These are phyloP conservation scores for Herpotrichia juniperi DNA, from an alignment of 2,329 filamentous ascomycete species.

Conservation along the genomic window DNA sequence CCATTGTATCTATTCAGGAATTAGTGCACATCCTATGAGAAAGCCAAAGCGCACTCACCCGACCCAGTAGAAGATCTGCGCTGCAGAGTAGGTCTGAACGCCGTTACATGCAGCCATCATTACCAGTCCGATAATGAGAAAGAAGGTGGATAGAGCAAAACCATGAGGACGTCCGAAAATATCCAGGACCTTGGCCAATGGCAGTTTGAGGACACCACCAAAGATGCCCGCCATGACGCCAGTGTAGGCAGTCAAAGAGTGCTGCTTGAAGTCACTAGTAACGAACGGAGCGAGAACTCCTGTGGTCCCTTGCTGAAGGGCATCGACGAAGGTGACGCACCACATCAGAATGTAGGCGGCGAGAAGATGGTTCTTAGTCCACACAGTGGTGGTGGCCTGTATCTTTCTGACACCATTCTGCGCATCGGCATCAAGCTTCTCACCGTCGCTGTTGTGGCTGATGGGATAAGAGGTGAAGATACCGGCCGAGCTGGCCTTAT, in stretches of 20 bases:
- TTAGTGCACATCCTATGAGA: conserved; percentile 63
- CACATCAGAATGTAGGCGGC: conserved; percentile 49
- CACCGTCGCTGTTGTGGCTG: conserved; percentile 19
- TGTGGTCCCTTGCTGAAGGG: conserved; percentile 49
- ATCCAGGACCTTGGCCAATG: conserved; percentile 46
- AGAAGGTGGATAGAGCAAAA: conserved; percentile 27
- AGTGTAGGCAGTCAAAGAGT: conserved; percentile 40
- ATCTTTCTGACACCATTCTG: conserved; percentile 44
- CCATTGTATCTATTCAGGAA: conserved; percentile 51
- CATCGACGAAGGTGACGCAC: conserved; percentile 55
- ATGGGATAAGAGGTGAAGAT: conserved; percentile 8
- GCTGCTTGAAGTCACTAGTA: conserved; percentile 37
- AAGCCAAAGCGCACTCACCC: conserved; percentile 56
- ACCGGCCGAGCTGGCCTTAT: conserved; percentile 16
- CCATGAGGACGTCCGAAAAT: conserved; percentile 47
- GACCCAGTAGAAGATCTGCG: conserved; percentile 56
- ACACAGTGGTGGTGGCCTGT: conserved; percentile 46
- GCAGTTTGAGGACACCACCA: conserved; percentile 41
- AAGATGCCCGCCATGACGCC: conserved; percentile 41
- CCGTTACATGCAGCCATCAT: conserved; percentile 69
- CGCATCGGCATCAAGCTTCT: conserved; percentile 22
- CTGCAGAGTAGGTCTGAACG: conserved; percentile 66
- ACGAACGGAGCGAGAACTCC: conserved; percentile 48
- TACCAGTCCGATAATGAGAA: conserved; percentile 53
- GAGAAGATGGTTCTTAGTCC: conserved; percentile 43